Evolutionary conservation across 2,329 filamentous ascomycete species (phyloP).

Genomic region (Pyrenochaeta sp.): DNA sequence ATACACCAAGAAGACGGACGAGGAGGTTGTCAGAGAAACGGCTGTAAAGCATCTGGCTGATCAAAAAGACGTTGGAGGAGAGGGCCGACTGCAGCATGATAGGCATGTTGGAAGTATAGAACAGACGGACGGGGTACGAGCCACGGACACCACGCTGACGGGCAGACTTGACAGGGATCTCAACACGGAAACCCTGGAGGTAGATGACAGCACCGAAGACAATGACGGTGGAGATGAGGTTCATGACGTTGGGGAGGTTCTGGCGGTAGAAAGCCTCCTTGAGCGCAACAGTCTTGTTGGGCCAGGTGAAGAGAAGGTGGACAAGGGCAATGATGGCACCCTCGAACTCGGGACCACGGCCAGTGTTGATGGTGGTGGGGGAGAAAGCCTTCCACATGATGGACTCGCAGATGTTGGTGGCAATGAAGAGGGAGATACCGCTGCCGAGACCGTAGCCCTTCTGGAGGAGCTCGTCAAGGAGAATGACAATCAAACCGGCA

Average conservation of each 20-base stretch:
- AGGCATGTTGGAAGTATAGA: slow-evolving; percentile 99
- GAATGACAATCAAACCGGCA: slow-evolving; percentile 97
- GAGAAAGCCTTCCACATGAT: slow-evolving; percentile 99
- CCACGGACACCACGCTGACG: slow-evolving; percentile 98
- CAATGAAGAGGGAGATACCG: slow-evolving; percentile 99
- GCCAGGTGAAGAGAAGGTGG: slow-evolving; percentile 97
- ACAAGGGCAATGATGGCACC: slow-evolving; percentile 97
- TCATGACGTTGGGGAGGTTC: slow-evolving; percentile 99
- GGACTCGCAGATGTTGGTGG: slow-evolving; percentile 99
- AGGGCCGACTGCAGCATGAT: slow-evolving; percentile 99
- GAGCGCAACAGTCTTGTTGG: slow-evolving; percentile 98
- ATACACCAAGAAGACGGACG: slow-evolving; percentile 95
- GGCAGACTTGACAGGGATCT: slow-evolving; percentile 99
- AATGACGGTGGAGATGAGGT: slow-evolving; percentile 88
- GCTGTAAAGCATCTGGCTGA: slow-evolving; percentile 99
- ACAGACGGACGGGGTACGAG: slow-evolving; percentile 97
- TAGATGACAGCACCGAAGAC: slow-evolving; percentile 99
- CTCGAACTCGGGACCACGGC: slow-evolving; percentile 98
- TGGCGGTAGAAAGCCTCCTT: slow-evolving; percentile 99
- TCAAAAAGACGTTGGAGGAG: slow-evolving; percentile 98
- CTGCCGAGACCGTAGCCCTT: slow-evolving; percentile 99
- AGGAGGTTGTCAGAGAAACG: slow-evolving; percentile 99
- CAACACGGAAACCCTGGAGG: slow-evolving; percentile 98
- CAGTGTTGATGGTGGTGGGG: slow-evolving; percentile 98
- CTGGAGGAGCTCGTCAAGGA: slow-evolving; percentile 97